A percentile compares a stretch with the other conserved stretches of the same genome.
phyloP scores from a whole-genome alignment of 768 basidiomycete species.

The Macrolepiota dolichaula region DNA sequence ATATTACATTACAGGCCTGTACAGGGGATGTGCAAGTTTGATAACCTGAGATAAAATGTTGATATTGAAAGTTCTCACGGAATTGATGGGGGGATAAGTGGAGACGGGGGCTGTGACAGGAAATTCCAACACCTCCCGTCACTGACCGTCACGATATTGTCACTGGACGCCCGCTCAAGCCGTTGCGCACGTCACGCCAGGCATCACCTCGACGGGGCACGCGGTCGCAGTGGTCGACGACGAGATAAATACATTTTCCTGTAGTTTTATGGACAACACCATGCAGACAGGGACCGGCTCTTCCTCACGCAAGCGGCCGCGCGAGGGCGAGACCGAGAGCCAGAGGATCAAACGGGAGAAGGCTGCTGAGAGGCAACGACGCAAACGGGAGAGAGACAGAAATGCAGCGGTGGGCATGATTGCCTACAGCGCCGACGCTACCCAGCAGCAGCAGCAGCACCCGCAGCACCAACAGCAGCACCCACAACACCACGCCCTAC shows the following conservation, averaged over 20 bases:
- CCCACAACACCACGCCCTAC: constrained; percentile 12
- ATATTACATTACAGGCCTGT: background rate
- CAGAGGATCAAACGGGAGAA: constrained; percentile 81
- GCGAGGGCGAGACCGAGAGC: constrained; percentile 70
- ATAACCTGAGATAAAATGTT: background rate
- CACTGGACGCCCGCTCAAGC: constrained; percentile 33
- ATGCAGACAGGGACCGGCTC: constrained; percentile 23
- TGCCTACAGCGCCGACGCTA: constrained; percentile 20
- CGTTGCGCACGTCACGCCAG: constrained; percentile 41
- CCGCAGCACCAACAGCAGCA: constrained; percentile 24
- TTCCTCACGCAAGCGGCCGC: constrained; percentile 49
- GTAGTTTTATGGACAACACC: constrained; percentile 20
- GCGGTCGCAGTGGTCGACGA: constrained; percentile 15
- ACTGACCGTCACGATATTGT: constrained; percentile 48
- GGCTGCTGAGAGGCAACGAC: constrained; percentile 79
- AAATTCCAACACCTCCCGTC: constrained; percentile 36
- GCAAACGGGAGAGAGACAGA: constrained; percentile 74
- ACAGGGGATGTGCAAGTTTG: background rate
- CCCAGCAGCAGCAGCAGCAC: constrained; percentile 30
- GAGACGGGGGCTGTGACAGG: constrained; percentile 28
- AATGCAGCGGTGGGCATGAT: constrained; percentile 39
- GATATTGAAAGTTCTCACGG: background rate
- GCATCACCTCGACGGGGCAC: constrained; percentile 30
- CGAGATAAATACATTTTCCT: constrained; percentile 11
- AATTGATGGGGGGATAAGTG: constrained; percentile 9